Conservation (phyloP, 257 asterid species). For the Thymus quinquecostatus region DNA sequence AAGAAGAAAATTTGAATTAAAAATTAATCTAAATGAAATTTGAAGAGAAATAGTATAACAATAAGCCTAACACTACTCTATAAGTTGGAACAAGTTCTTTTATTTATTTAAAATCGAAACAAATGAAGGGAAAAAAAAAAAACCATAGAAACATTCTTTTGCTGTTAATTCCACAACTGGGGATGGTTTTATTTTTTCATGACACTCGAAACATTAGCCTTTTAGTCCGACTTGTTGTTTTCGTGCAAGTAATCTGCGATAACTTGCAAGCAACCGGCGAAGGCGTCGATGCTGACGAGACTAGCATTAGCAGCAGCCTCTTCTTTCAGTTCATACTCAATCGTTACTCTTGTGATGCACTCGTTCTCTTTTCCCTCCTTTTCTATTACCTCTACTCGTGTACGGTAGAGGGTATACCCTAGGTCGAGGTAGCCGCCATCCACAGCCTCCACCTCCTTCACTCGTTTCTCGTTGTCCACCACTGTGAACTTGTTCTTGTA, state of each 20-base stretch:
- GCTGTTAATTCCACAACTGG: no score
- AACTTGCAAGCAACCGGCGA: constrained; percentile 39
- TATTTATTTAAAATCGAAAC: no score
- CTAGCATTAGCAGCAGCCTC: constrained; percentile 50
- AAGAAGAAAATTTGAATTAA: no score
- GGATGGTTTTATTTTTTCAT: no score
- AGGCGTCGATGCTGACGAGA: constrained; percentile 42
- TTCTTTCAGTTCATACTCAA: constrained; percentile 60
- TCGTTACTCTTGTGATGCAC: constrained; percentile 52
- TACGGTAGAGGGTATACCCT: constrained; percentile 48
- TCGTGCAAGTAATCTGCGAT: constrained; percentile 40
- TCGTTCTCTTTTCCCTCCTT: constrained; percentile 33
- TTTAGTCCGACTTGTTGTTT: not conserved
- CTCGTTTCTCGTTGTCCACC: constrained; percentile 54
- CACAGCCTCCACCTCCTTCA: constrained; percentile 50
- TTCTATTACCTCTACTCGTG: constrained; percentile 49
- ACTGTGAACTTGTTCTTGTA: constrained; percentile 59
- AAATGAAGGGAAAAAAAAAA: no score
- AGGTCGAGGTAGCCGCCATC: constrained; percentile 66
- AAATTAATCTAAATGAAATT: no score
- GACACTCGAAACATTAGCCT: no score
- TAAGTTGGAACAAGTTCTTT: no score
- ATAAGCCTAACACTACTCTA: no score
- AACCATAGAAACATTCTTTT: no score
- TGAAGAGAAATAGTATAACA: no score